phyloP scores from a whole-genome alignment of 805 yeast species.

The Saturnispora diversa region DNA sequence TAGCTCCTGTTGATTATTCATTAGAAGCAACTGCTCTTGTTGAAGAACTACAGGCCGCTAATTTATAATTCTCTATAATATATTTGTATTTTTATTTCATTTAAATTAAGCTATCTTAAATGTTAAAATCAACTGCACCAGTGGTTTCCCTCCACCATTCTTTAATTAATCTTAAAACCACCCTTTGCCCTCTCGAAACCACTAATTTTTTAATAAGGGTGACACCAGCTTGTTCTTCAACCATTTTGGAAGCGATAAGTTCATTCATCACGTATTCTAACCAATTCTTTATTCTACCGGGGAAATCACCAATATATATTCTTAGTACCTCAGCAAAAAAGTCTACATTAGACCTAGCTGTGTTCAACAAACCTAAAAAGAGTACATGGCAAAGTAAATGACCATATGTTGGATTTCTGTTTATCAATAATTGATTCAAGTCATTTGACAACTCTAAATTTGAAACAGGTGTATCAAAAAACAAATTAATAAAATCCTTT shows the following conservation, averaged over 20 bases:
- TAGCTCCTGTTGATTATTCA: conserved; percentile 45
- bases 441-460: background rate
- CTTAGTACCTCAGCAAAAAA: conserved; percentile 44
- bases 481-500: conserved; percentile 3
- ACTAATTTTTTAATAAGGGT: conserved; percentile 46
- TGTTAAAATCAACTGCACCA: conserved; percentile 40
- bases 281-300: conserved; percentile 31
- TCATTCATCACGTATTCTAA: conserved; percentile 16
- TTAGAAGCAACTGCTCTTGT: conserved; percentile 55
- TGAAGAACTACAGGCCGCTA: conserved; percentile 34
- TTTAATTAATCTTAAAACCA: conserved; percentile 46
- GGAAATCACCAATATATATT: conserved; percentile 12
- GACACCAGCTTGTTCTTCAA: conserved; percentile 27
- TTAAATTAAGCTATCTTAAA: conserved; percentile 4
- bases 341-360: conserved; percentile 53
- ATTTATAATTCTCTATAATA: conserved; percentile 18
- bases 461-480: background rate
- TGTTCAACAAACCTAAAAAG: conserved; percentile 39
- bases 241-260: conserved; percentile 21
- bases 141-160: conserved; percentile 60
- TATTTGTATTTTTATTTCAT: conserved; percentile 1
- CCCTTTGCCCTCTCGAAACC: conserved; percentile 58
- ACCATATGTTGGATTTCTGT: conserved; percentile 25
- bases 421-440: conserved; percentile 14
- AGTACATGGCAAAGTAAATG: conserved; percentile 30